Evolutionary conservation across 2,329 filamentous ascomycete species (phyloP).

Genomic region (Beauveria sp.): DNA sequence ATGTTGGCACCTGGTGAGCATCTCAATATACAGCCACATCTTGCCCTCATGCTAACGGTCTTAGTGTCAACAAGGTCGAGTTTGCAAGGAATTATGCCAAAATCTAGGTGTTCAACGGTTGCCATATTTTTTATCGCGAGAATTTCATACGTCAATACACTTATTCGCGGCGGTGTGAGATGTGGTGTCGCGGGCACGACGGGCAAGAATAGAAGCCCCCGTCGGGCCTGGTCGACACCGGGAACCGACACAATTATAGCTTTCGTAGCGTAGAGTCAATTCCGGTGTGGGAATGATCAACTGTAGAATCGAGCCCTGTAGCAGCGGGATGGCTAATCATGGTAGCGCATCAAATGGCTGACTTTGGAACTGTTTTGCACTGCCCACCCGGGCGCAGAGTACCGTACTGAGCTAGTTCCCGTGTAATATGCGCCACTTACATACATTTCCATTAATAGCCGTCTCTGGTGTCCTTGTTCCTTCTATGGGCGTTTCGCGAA

Average conservation of each 20-base stretch:
- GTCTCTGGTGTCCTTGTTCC: background rate
- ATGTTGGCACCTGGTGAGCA: constrained; percentile 50
- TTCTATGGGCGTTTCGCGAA: background rate
- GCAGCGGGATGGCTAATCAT: background rate
- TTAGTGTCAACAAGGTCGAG: constrained; percentile 25
- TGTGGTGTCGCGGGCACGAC: constrained; percentile 8
- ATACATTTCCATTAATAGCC: constrained; percentile 6
- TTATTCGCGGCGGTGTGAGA: constrained; percentile 9
- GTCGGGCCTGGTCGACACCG: constrained; percentile 6
- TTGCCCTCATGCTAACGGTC: background rate
- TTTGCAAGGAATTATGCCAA: constrained; percentile 22
- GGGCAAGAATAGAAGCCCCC: constrained; percentile 12
- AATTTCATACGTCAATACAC: constrained; percentile 10
- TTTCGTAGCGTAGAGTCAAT: background rate
- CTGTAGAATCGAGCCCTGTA: background rate
- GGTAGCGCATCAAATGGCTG: background rate
- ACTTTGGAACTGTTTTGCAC: background rate
- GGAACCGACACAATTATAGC: background rate
- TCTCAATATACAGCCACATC: background rate
- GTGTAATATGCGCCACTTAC: background rate
- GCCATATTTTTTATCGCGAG: constrained; percentile 4
- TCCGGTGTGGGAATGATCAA: background rate
- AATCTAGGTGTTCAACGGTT: constrained; percentile 11
- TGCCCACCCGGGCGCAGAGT: background rate
- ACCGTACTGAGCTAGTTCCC: background rate